phyloP scores from a whole-genome alignment of 2,329 filamentous ascomycete species.

The Aspergillus ochraceoroseus region DNA sequence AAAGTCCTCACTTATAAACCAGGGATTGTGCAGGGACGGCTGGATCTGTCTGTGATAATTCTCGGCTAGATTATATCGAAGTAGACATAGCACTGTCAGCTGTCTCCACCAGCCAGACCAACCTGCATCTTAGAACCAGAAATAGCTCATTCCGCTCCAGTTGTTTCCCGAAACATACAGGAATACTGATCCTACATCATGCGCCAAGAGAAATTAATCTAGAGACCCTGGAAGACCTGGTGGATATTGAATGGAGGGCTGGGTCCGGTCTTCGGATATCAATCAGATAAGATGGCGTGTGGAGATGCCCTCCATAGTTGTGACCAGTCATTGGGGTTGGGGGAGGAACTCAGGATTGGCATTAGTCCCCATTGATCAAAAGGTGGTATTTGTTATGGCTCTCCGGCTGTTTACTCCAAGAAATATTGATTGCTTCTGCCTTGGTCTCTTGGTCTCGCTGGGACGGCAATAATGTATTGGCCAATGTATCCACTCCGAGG shows the following conservation, averaged over 20 bases:
- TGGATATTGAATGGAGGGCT: neutral
- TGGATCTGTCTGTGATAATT: neutral
- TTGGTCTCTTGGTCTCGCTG: neutral
- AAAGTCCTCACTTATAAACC: too few species aligned
- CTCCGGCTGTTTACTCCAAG: neutral
- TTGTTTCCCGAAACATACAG: too few species aligned
- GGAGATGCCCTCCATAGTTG: neutral
- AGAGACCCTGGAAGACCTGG: too few species aligned
- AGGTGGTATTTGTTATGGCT: neutral
- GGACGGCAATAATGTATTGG: slow-evolving; percentile 3
- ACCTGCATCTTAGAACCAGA: too few species aligned
- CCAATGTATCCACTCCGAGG: neutral
- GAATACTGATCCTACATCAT: neutral
- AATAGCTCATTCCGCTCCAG: neutral
- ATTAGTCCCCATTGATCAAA: neutral
- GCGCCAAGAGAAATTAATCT: slow-evolving; percentile 10
- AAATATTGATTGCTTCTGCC: neutral
- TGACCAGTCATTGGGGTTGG: neutral
- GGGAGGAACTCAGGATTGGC: neutral
- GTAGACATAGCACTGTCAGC: neutral
- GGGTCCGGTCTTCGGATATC: slow-evolving; percentile 3
- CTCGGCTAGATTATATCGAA: neutral
- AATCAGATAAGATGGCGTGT: slow-evolving; percentile 13
- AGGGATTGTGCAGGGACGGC: neutral
- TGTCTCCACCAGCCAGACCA: neutral